phyloP scores from a whole-genome alignment of 1,139 yeast species.

The Pneumocystis murina region DNA sequence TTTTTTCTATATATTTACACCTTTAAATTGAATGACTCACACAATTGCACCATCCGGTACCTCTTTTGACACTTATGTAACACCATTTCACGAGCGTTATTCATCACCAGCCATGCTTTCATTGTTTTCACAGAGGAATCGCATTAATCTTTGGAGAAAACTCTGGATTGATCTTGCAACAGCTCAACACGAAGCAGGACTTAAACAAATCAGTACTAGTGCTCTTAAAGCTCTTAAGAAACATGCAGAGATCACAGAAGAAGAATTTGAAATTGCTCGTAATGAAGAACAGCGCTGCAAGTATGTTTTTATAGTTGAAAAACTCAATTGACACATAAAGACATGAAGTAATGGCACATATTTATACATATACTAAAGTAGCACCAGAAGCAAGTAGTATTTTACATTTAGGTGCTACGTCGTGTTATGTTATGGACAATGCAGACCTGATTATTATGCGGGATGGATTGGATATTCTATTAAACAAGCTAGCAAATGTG shows the following conservation, averaged over 20 bases:
- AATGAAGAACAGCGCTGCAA: conserved; percentile 75
- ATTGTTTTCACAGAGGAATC: conserved; percentile 78
- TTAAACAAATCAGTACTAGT: conserved; percentile 69
- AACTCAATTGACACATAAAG: conserved; percentile 22
- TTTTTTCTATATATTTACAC: background rate
- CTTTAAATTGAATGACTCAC: background rate
- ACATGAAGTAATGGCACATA: conserved; percentile 99
- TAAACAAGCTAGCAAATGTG: conserved; percentile 90
- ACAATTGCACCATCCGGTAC: background rate
- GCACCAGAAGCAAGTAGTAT: conserved; percentile 97
- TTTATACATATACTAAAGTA: conserved; percentile 80
- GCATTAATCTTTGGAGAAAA: conserved; percentile 97
- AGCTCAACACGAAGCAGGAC: conserved; percentile 86
- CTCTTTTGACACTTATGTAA: background rate
- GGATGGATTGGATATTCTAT: conserved; percentile 83
- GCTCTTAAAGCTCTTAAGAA: conserved; percentile 75
- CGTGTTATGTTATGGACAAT: conserved; percentile 93
- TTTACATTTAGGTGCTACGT: conserved; percentile 95
- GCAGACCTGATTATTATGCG: conserved; percentile 93
- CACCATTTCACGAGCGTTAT: background rate
- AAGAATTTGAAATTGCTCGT: conserved; percentile 76
- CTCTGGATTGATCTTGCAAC: conserved; percentile 91
- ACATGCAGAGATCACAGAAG: conserved; percentile 73
- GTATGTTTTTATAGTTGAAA: background rate
- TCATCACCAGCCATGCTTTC: background rate